phyloP scores from a whole-genome alignment of 2,329 filamentous ascomycete species.

The Lasiodiplodia theobromae region DNA sequence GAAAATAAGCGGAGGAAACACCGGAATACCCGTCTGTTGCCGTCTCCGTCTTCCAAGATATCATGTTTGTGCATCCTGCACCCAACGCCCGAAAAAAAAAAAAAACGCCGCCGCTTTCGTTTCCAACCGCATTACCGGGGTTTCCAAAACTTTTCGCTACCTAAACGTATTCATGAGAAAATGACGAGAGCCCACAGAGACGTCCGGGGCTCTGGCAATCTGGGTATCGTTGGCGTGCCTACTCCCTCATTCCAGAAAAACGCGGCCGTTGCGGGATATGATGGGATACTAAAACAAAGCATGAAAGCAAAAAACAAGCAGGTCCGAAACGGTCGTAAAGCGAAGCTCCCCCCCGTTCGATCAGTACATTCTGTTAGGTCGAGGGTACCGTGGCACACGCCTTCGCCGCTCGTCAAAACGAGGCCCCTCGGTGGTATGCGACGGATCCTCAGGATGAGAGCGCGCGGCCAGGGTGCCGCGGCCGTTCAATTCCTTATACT shows the following conservation, averaged over 20 bases:
- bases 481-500: constrained; percentile 43
- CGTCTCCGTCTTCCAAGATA: not conserved
- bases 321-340: not conserved
- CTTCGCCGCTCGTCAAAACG: not conserved
- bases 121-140: not conserved
- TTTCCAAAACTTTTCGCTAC: not conserved
- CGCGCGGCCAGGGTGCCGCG: constrained; percentile 36
- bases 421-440: constrained; percentile 1
- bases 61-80: not conserved
- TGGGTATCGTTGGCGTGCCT: constrained; percentile 14
- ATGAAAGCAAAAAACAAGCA: not conserved
- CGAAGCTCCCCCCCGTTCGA: not conserved
- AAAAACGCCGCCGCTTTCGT: constrained; percentile 1
- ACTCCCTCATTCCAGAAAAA: not conserved
- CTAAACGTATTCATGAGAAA: not conserved
- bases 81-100: not conserved
- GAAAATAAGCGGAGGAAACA: not conserved
- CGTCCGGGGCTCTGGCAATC: not conserved
- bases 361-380: not conserved
- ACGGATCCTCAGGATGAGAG: not conserved
- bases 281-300: constrained; percentile 7
- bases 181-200: not conserved
- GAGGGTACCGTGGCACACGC: not conserved
- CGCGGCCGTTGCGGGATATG: not conserved
- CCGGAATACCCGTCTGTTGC: not conserved